Base-by-base conservation (phyloP, 768 basidiomycete species). In the Auriscalpium vulgare region DNA sequence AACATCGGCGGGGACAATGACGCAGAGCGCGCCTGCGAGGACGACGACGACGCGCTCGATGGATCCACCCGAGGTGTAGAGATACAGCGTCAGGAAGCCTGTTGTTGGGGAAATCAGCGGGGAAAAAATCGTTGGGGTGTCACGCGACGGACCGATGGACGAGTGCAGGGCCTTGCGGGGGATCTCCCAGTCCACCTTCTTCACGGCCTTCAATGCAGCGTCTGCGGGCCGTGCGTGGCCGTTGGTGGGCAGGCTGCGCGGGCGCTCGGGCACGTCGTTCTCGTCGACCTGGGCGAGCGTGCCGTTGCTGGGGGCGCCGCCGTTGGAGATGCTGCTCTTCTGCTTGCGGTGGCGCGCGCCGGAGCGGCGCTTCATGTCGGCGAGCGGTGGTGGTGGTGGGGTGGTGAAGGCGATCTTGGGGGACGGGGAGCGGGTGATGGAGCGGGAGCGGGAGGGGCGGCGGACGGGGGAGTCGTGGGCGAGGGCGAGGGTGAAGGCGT, bases 121-220 rank as follows among this genome's bases (percentile, higher is more conserved):
- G 11, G 35, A 38, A 17, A n/a, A 23, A 17, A 34, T 44, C 38
- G 50, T 37, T 45, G 36, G 29, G 47, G 17, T 38, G 50, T 55
- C 55, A 60, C 61, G 36, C 58, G 52, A 76, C 84, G 35, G 43
- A 91, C 92, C 93, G 58, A 95, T 95, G 4, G 88, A 90, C 11
- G 88, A 87, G 69, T 97, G 94, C 46, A 97, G 68, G 10, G 81
- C 70, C 70, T 97, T 97, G 60, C 94, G 74, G 1, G 94, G 94
- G 50, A 97, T 85, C 71, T 97, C 94, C 85, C 87, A 93, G 71
- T 94, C 88, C 35, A 89, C 63, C 8, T 58, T 62, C 51, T 62
- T 62, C 16, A 11, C 37, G 2, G 37, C 29, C 37, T 50, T 38
- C 34, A 21, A 40, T 37, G 36, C 34, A 14, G 44, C 29, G 19